Base-by-base conservation (phyloP, 2,329 filamentous ascomycete species). In the Epichloe scottii region DNA sequence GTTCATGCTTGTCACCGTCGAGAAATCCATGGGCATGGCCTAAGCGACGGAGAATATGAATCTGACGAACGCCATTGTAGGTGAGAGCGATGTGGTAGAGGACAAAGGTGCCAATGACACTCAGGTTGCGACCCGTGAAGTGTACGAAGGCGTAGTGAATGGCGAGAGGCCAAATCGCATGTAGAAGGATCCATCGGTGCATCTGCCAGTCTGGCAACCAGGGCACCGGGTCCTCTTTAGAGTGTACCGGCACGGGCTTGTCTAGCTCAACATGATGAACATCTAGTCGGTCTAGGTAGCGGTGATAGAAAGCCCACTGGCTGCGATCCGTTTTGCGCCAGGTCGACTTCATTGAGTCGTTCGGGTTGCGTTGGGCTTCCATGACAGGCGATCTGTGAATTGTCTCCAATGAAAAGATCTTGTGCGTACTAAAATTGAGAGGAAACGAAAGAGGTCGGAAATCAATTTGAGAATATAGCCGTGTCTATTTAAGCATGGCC, bases 161-260 rank as follows among this genome's bases (percentile, higher is more conserved):
- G 23, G 23, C 30, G 12, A 53, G n/a, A 3, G 51, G 51, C 19
- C 34, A n/a, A 39, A 30, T n/a, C 23, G 51, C 51, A 19, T 50
- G 51, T 30, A 60, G 40, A 1, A 68, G 50, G 38, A 69, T 58
- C 63, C 64, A 69, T 23, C 55, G 52, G 49, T 68, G 62, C 33
- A 55, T 52, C 30, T 58, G 51, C 57, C 55, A 63, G 17, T 66
- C 56, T 4, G 60, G 51, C 4, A 67, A 30, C 40, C 60, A 61
- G 2, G 63, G 64, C 23, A 68, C 58, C 35, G 56, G 58, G 51
- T 68, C 66, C 1, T 56, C 57, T 54, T 68, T 69, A 5, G 56
- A 42, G 53, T 65, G 60, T 2, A 65, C 59, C 0, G 66, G 66
- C 4, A 59, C 43, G 4, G 45, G 19, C 34, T 54, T 45, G 46